A percentile compares a stretch with the other conserved stretches of the same genome.
These are phyloP conservation scores for Globisporangium irregulare DNA, from an alignment of 352 stramenopile species.

Conservation along the genomic window DNA sequence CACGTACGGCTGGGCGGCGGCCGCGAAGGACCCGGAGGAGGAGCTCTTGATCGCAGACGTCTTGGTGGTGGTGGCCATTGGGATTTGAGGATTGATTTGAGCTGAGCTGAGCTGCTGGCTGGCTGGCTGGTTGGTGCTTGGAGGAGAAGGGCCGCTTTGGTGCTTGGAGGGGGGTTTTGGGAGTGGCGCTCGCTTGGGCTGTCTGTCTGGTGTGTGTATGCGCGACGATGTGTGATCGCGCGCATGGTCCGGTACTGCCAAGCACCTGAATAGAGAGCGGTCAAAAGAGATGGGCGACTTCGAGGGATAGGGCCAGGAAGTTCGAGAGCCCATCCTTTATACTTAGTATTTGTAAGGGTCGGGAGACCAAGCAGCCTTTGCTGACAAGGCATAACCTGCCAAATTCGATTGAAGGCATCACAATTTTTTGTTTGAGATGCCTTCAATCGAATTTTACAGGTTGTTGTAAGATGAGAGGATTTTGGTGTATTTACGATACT, in stretches of 20 bases:
- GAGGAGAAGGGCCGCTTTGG: neutral
- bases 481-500: too few relatives aligned
- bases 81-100: neutral
- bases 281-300: neutral
- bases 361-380: neutral
- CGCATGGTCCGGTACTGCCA: neutral
- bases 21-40: slow-evolving; percentile 39
- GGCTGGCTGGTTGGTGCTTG: neutral
- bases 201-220: neutral
- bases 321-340: neutral
- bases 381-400: too few relatives aligned
- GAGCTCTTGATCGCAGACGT: neutral
- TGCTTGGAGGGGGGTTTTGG: slow-evolving; percentile 5
- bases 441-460: too few relatives aligned
- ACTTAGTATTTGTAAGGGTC: neutral
- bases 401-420: too few relatives aligned
- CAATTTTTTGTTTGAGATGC: too few relatives aligned
- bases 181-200: neutral
- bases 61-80: slow-evolving; percentile 34
- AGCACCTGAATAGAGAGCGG: neutral
- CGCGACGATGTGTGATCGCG: neutral
- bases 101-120: neutral
- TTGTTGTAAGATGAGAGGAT: too few relatives aligned
- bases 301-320: neutral
- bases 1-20: slow-evolving; percentile 70